A percentile compares a stretch with the other conserved stretches of the same genome.
These are phyloP conservation scores for Penicillium brevicompactum DNA, from an alignment of 2,329 filamentous ascomycete genomes.

Conservation along the genomic window DNA sequence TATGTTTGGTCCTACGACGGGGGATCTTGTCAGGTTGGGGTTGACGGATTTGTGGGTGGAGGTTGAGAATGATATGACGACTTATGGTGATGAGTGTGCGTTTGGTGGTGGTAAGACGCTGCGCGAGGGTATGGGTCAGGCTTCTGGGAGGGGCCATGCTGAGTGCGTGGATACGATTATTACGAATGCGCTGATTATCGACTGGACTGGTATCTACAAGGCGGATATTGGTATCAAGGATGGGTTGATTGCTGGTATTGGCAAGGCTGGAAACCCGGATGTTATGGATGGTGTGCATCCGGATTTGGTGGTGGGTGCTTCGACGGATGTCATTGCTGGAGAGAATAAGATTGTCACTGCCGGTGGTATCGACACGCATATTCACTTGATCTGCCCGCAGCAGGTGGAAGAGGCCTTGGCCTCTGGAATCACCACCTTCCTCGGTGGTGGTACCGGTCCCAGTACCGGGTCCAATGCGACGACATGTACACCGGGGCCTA, in stretches of 20 bases:
- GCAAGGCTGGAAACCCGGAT: constrained; percentile 96
- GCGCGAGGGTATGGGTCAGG: constrained; percentile 94
- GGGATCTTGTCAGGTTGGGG: constrained; percentile 80
- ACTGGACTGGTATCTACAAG: constrained; percentile 93
- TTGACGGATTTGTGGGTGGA: constrained; percentile 86
- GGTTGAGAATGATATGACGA: constrained; percentile 82
- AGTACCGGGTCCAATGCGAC: constrained; percentile 89
- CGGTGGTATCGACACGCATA: constrained; percentile 85
- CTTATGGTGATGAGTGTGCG: constrained; percentile 89
- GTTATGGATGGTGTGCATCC: constrained; percentile 85
- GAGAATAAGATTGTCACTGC: constrained; percentile 90
- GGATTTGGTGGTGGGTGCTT: constrained; percentile 79
- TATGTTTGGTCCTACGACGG: constrained; percentile 93
- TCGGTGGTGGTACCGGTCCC: constrained; percentile 91
- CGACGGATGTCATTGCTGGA: constrained; percentile 88
- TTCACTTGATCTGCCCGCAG: constrained; percentile 94
- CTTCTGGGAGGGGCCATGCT: constrained; percentile 70
- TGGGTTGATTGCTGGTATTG: constrained; percentile 82
- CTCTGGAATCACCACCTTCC: constrained; percentile 84
- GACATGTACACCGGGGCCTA: constrained; percentile 85
- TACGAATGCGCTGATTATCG: constrained; percentile 85
- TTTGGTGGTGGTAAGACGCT: constrained; percentile 95
- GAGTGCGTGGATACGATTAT: constrained; percentile 82
- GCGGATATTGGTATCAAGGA: constrained; percentile 93
- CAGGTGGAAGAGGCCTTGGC: constrained; percentile 82